Percentiles rank a stretch among this genome's conserved stretches.
Evolutionary conservation across 352 stramenopile species (phyloP).

Genomic region (Pythium insidiosum): DNA sequence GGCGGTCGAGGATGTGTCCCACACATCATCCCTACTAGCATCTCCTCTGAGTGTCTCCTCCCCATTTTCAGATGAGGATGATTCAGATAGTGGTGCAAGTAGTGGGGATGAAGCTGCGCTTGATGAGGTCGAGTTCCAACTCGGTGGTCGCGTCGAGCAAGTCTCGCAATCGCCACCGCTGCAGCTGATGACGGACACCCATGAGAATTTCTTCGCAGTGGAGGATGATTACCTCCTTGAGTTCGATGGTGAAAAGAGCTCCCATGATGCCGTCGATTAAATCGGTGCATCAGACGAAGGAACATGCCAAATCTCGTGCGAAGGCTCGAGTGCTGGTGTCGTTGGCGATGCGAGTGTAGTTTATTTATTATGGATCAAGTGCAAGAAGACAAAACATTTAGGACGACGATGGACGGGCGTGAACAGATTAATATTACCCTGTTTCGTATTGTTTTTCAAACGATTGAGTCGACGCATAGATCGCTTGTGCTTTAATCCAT

Average conservation of each 20-base stretch:
- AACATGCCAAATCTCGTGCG: too few relatives aligned
- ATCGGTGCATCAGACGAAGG: too few relatives aligned
- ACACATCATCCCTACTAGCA: constrained; percentile 13
- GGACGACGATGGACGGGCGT: too few relatives aligned
- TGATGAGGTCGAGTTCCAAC: constrained; percentile 11
- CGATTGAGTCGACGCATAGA: too few relatives aligned
- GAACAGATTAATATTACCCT: too few relatives aligned
- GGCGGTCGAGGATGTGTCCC: constrained; percentile 50
- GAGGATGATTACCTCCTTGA: constrained; percentile 64
- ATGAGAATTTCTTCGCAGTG: constrained; percentile 58
- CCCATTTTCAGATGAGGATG: constrained; percentile 39
- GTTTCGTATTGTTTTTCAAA: too few relatives aligned
- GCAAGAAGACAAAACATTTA: too few relatives aligned
- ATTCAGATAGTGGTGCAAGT: constrained; percentile 20
- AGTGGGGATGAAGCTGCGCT: constrained; percentile 24
- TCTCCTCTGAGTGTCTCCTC: constrained; percentile 50
- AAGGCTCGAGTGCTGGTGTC: too few relatives aligned
- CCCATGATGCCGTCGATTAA: constrained; percentile 5
- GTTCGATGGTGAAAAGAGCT: constrained; percentile 27
- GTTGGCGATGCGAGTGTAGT: constrained; percentile 6
- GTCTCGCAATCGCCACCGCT: constrained; percentile 31
- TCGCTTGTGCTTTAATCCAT: too few relatives aligned
- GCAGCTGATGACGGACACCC: constrained; percentile 68
- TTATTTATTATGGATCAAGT: too few relatives aligned
- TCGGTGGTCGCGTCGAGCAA: constrained; percentile 13